These are phyloP conservation scores for Xylaria bambusicola DNA, from an alignment of 495 filamentous ascomycete genomes.

Conservation along the genomic window DNA sequence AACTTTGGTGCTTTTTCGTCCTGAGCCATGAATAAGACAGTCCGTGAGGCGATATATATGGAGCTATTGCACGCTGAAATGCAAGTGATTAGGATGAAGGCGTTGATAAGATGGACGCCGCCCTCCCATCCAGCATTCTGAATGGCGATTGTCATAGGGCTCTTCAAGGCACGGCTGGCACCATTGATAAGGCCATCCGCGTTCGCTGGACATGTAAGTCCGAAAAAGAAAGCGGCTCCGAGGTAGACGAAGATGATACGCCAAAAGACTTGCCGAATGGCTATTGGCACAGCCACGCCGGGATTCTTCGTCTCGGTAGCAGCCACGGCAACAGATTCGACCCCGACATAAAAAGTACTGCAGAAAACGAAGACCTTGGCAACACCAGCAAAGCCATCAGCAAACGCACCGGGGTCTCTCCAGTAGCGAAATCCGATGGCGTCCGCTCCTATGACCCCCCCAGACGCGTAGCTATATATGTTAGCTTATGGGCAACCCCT, in stretches of 20 bases:
- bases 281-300: constrained; percentile 65
- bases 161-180: constrained; percentile 48
- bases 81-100: constrained; percentile 68
- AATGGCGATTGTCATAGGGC: constrained; percentile 63
- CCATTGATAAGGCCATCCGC: constrained; percentile 51
- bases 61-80: constrained; percentile 70
- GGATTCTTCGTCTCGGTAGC: constrained; percentile 76
- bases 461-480: constrained; percentile 46
- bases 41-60: constrained; percentile 68
- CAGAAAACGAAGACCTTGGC: constrained; percentile 64
- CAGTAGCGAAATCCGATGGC: constrained; percentile 66
- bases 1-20: constrained; percentile 65
- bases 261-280: constrained; percentile 74
- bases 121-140: constrained; percentile 56
- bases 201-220: constrained; percentile 56
- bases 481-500: constrained; percentile 5
- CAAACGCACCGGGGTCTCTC: constrained; percentile 68
- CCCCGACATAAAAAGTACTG: constrained; percentile 73
- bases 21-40: constrained; percentile 66
- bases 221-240: constrained; percentile 71
- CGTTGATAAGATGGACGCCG: constrained; percentile 69
- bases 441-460: constrained; percentile 48
- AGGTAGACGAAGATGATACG: constrained; percentile 78
- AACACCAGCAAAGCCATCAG: constrained; percentile 63
- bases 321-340: constrained; percentile 72